These are phyloP conservation scores for Kluyveromyces sp. DNA, from an alignment of 1,139 yeast genomes.

Conservation along the genomic window DNA sequence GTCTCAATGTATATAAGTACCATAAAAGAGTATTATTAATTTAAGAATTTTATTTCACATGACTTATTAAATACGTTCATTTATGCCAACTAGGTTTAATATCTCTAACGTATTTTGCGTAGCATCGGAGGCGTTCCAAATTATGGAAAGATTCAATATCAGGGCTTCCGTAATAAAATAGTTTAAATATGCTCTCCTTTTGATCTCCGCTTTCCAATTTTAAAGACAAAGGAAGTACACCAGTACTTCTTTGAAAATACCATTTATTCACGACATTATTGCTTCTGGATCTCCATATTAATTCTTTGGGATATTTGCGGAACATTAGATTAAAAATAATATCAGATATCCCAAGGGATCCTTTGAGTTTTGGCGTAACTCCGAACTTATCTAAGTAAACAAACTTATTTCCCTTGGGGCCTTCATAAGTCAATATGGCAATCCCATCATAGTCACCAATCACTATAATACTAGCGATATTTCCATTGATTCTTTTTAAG, in stretches of 20 bases:
- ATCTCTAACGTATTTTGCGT: slow-evolving; percentile 26
- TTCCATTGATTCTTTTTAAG: slow-evolving; percentile 52
- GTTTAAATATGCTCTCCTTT: slow-evolving; percentile 25
- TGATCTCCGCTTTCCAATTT: slow-evolving; percentile 28
- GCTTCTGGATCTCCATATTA: slow-evolving; percentile 83
- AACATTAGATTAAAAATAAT: slow-evolving; percentile 75
- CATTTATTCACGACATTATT: slow-evolving; percentile 91
- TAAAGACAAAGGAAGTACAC: slow-evolving; percentile 41
- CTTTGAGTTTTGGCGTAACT: slow-evolving; percentile 73
- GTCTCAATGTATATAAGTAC: too few species aligned
- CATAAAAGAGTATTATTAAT: too few species aligned
- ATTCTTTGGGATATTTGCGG: slow-evolving; percentile 60
- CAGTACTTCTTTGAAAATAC: slow-evolving; percentile 89
- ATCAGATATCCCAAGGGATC: slow-evolving; percentile 90
- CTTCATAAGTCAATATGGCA: slow-evolving; percentile 82
- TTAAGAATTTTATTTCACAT: too few species aligned
- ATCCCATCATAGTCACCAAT: slow-evolving; percentile 96
- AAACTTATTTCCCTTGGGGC: slow-evolving; percentile 23
- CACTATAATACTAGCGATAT: slow-evolving; percentile 67
- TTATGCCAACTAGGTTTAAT: slow-evolving; percentile 29
- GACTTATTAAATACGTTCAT: background rate
- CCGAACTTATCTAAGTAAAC: slow-evolving; percentile 93
- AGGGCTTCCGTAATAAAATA: slow-evolving; percentile 28
- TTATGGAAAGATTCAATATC: slow-evolving; percentile 13
- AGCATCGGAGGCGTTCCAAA: slow-evolving; percentile 18